phyloP scores from a whole-genome alignment of 163 green algal genomes.

The Trebouxia gelatinosa region DNA sequence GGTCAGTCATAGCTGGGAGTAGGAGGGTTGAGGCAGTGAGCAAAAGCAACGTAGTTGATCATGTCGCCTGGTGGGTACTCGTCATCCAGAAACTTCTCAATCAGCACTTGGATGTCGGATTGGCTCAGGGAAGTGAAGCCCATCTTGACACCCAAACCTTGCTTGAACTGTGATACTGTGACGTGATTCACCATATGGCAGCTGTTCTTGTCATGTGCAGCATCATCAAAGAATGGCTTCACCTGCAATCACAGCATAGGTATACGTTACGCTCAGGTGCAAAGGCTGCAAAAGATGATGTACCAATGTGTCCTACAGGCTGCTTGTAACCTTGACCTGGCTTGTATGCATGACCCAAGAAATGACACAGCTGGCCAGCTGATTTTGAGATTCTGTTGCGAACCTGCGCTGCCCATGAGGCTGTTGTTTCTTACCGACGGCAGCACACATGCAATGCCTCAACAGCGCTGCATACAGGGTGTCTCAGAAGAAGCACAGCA shows the following conservation, averaged over 20 bases:
- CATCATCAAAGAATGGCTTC: conserved; percentile 83
- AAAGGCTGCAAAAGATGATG: not conserved
- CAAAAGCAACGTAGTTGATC: conserved; percentile 58
- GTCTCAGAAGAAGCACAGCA: no score
- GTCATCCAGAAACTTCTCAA: conserved; percentile 66
- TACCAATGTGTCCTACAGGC: not conserved
- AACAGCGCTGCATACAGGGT: no score
- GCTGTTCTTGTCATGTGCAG: conserved; percentile 64
- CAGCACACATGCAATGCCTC: no score
- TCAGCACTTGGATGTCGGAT: conserved; percentile 47
- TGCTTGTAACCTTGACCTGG: no score
- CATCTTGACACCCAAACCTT: conserved; percentile 66
- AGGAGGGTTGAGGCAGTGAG: conserved; percentile 12
- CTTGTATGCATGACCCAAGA: no score
- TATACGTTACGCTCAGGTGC: not conserved
- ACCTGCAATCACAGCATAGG: conserved; percentile 40
- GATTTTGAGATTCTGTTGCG: no score
- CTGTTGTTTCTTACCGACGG: no score
- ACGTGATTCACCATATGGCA: conserved; percentile 72
- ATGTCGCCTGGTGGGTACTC: conserved; percentile 64
- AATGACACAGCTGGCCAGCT: no score
- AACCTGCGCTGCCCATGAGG: no score
- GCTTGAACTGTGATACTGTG: conserved; percentile 72
- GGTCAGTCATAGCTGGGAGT: conserved; percentile 5
- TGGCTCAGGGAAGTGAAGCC: conserved; percentile 31